Evolutionary conservation across 75 land plant genomes (phyloP).

Genomic region (Sequoia sempervirens): DNA sequence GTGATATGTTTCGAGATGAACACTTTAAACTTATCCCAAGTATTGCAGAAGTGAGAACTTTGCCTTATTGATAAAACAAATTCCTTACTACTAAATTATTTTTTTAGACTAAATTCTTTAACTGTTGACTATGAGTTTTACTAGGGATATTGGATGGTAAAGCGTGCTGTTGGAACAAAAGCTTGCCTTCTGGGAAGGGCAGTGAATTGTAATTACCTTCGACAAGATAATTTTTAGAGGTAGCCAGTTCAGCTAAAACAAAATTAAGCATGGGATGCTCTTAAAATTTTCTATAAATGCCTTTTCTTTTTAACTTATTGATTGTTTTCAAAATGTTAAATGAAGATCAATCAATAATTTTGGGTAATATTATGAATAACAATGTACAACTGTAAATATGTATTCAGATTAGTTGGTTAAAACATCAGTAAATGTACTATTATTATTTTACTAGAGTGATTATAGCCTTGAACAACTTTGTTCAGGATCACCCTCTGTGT

Average conservation of each 20-base stretch:
- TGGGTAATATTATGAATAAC: neutral
- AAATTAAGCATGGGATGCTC: neutral
- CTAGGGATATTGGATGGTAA: conserved; percentile 97
- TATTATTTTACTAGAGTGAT: neutral
- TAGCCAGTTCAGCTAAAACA: conserved; percentile 10
- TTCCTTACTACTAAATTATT: neutral
- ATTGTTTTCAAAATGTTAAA: neutral
- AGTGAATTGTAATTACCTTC: conserved; percentile 73
- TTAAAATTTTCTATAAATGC: neutral
- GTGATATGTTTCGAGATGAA: conserved; percentile 71
- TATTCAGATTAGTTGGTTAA: neutral
- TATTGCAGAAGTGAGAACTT: conserved; percentile 66
- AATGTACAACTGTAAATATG: neutral
- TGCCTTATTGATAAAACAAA: neutral
- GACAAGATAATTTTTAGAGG: conserved; percentile 88
- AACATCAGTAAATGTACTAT: neutral
- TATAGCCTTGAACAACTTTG: neutral
- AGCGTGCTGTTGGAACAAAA: conserved; percentile 91
- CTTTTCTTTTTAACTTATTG: neutral
- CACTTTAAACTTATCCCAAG: conserved; percentile 94
- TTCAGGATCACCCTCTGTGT: neutral
- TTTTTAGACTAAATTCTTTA: neutral
- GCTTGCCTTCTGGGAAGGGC: conserved; percentile 88
- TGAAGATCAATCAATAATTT: neutral
- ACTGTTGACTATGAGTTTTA: neutral